Conservation (phyloP, 2,329 filamentous ascomycete genomes). For the Microsporum ferrugineum region DNA sequence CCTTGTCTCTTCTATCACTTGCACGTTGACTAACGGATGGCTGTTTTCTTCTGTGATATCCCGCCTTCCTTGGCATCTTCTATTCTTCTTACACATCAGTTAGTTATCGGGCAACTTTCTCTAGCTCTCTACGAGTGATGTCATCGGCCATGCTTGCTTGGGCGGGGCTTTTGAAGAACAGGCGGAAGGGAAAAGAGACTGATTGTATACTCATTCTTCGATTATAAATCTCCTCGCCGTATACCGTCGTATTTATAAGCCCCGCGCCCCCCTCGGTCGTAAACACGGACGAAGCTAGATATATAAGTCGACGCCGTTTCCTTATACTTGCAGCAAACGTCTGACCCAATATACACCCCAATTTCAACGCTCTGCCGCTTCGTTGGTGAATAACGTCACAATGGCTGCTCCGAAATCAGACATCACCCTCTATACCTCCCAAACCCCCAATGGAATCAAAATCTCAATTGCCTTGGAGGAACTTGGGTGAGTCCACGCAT, state of each 20-base stretch:
- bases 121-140: not conserved
- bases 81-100: not conserved
- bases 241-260: not conserved
- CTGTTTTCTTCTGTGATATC: no score
- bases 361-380: constrained; percentile 3
- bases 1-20: not conserved
- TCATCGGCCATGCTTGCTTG: not conserved
- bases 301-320: not conserved
- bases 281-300: not conserved
- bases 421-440: constrained; percentile 69
- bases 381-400: not conserved
- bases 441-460: constrained; percentile 85
- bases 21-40: not conserved
- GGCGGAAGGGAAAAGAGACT: not conserved
- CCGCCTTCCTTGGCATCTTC: not conserved
- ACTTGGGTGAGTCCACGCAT: constrained; percentile 41
- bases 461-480: constrained; percentile 79
- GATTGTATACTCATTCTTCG: not conserved
- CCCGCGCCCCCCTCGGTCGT: not conserved
- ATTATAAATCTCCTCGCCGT: not conserved
- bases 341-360: constrained; percentile 11
- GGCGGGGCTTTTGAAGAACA: not conserved
- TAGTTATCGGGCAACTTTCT: not conserved
- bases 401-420: constrained; percentile 36
- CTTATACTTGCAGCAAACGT: constrained; percentile 1